These are phyloP conservation scores for Aphanomyces invadans DNA, from an alignment of 352 stramenopile species.

Conservation along the genomic window DNA sequence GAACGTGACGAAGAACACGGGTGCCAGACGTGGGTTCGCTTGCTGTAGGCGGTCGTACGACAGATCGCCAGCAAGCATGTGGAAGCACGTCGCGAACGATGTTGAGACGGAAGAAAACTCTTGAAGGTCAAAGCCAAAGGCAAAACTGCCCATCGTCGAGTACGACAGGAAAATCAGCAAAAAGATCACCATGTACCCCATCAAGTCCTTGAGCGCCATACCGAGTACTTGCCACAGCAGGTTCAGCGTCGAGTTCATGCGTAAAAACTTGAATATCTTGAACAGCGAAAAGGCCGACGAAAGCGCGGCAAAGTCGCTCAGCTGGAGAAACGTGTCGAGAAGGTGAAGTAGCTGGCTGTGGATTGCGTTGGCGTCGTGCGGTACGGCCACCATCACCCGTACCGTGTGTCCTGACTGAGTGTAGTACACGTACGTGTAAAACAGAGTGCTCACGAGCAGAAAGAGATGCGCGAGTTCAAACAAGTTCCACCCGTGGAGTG, in stretches of 20 bases:
- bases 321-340: slow-evolving; percentile 55
- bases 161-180: slow-evolving; percentile 83
- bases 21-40: slow-evolving; percentile 69
- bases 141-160: slow-evolving; percentile 75
- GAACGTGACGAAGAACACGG: slow-evolving; percentile 78
- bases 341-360: slow-evolving; percentile 57
- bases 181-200: slow-evolving; percentile 86
- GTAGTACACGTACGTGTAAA: slow-evolving; percentile 51
- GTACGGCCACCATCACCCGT: slow-evolving; percentile 29
- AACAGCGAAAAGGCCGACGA: slow-evolving; percentile 70
- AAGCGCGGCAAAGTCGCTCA: slow-evolving; percentile 67
- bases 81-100: slow-evolving; percentile 79
- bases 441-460: slow-evolving; percentile 51
- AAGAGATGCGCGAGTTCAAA: slow-evolving; percentile 76
- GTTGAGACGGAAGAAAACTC: slow-evolving; percentile 78
- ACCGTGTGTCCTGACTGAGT: slow-evolving; percentile 5
- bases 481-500: slow-evolving; percentile 83
- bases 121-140: slow-evolving; percentile 73
- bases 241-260: slow-evolving; percentile 85
- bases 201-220: slow-evolving; percentile 76
- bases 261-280: slow-evolving; percentile 86
- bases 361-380: slow-evolving; percentile 48
- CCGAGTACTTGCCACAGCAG: slow-evolving; percentile 76
- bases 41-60: slow-evolving; percentile 68
- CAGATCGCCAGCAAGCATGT: slow-evolving; percentile 80